phyloP scores from a whole-genome alignment of 768 basidiomycete species.

The Suillus americanus region DNA sequence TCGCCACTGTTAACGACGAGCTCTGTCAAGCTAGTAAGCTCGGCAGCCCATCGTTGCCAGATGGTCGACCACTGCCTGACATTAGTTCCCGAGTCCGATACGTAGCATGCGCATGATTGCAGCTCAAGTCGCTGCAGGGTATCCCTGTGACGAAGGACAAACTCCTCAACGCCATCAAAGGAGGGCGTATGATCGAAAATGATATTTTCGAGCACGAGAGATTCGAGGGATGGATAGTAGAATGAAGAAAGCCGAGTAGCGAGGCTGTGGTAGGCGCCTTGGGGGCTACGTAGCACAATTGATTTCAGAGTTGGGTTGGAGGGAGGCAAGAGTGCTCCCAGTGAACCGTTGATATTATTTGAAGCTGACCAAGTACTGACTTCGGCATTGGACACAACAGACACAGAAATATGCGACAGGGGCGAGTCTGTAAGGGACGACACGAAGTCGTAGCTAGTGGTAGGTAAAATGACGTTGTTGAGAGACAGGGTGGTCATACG shows the following conservation, averaged over 20 bases:
- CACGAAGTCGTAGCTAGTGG: constrained; percentile 28
- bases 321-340: constrained; percentile 24
- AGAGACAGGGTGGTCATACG: constrained; percentile 20
- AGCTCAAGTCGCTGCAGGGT: constrained; percentile 25
- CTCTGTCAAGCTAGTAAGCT: constrained; percentile 23
- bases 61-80: constrained; percentile 27
- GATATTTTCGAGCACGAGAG: constrained; percentile 30
- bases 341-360: constrained; percentile 24
- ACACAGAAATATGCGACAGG: constrained; percentile 29
- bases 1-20: constrained; percentile 15
- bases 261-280: constrained; percentile 30
- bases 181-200: constrained; percentile 25
- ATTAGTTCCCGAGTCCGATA: constrained; percentile 11
- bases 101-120: constrained; percentile 26
- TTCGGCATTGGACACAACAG: constrained; percentile 30
- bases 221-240: constrained; percentile 27
- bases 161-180: constrained; percentile 28
- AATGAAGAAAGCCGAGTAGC: constrained; percentile 20
- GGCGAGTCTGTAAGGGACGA: constrained; percentile 24
- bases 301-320: constrained; percentile 23
- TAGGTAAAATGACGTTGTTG: constrained; percentile 26
- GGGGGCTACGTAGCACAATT: constrained; percentile 27
- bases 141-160: constrained; percentile 30
- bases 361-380: constrained; percentile 30
- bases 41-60: constrained; percentile 23